Evolutionary conservation across 768 basidiomycete species (phyloP), one percentile per base, ranked within the genome.

Genomic region (Crucibulum laeve): DNA sequence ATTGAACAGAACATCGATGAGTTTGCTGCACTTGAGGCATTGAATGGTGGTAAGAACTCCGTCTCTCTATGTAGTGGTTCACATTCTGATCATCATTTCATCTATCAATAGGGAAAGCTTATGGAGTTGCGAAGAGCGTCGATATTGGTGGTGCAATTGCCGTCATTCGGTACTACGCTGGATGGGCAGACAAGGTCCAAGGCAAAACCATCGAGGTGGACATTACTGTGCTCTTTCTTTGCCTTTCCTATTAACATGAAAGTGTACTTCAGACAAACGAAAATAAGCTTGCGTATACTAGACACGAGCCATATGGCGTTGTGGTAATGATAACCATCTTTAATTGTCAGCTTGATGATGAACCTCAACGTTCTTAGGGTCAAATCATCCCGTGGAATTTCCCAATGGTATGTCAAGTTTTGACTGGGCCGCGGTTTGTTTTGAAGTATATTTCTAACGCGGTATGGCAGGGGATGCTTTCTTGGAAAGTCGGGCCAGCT

Each of bases 131-230:
- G 17, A 19, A 25, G 38, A 23, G 17, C 8, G 24, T 5, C 21
- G 38, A 40, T 13, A 18, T 40, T 40, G 38, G 23, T 7, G 22
- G 18, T 5, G 17, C 72, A 3, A 70, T 79, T 43, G 68, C 58
- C 21, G 67, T 69, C 38, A 60, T 90, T 47, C 70, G 77, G 28
- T 93, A 91, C 66, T 93, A 84, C 53, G 87, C 80, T 37, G 91
- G 91, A 22, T 87, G 86, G 81, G 86, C 89, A 22, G 91, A 91
- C 70, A 93, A 92, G 67, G 62, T 82, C 42, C 67, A 71, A 2
- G 87, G 84, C 7, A 77, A 86, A 58, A 79, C 77, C 6, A 78
- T 88, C 55, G 86, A 90, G 54, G 60, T 60, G 17, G 7, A 56
- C 37, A 24, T 10, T 36, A 13, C 17, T 25, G n/a, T 17, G 24